phyloP scores from a whole-genome alignment of 768 basidiomycete genomes.

The Psilocybe sp. region DNA sequence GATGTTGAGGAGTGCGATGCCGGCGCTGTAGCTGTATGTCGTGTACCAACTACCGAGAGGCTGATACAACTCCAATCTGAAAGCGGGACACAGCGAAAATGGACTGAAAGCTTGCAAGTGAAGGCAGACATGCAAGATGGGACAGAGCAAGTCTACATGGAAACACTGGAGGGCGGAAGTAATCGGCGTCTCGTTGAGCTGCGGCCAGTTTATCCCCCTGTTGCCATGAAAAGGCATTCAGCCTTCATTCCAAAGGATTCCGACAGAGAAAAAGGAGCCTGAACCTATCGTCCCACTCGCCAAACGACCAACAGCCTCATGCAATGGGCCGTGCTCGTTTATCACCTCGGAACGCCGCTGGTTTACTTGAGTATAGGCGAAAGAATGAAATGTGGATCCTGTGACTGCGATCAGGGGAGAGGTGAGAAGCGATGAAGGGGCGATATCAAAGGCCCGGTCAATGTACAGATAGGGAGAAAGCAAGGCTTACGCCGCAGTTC shows the following conservation, averaged over 20 bases:
- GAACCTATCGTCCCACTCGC: slow-evolving; percentile 50
- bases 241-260: slow-evolving; percentile 50
- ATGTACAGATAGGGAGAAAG: slow-evolving; percentile 70
- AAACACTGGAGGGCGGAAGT: slow-evolving; percentile 49
- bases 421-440: slow-evolving; percentile 70
- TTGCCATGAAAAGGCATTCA: slow-evolving; percentile 8
- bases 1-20: slow-evolving; percentile 68
- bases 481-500: slow-evolving; percentile 68
- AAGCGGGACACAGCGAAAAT: slow-evolving; percentile 66
- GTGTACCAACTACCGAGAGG: slow-evolving; percentile 12
- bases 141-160: slow-evolving; percentile 53
- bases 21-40: slow-evolving; percentile 61
- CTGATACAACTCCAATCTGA: slow-evolving; percentile 74
- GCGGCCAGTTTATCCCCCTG: slow-evolving; percentile 59
- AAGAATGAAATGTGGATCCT: slow-evolving; percentile 49
- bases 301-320: slow-evolving; percentile 65
- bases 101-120: slow-evolving; percentile 65
- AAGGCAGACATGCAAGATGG: slow-evolving; percentile 34
- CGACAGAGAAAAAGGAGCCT: slow-evolving; percentile 12
- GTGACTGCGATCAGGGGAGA: slow-evolving; percentile 66
- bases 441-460: slow-evolving; percentile 80
- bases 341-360: slow-evolving; percentile 81
- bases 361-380: slow-evolving; percentile 75
- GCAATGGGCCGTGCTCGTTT: slow-evolving; percentile 69
- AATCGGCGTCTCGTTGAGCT: slow-evolving; percentile 69